Evolutionary conservation across 2,329 filamentous ascomycete genomes (phyloP), one percentile per base, ranked within the genome.

Genomic region (Ophiostoma australiae): DNA sequence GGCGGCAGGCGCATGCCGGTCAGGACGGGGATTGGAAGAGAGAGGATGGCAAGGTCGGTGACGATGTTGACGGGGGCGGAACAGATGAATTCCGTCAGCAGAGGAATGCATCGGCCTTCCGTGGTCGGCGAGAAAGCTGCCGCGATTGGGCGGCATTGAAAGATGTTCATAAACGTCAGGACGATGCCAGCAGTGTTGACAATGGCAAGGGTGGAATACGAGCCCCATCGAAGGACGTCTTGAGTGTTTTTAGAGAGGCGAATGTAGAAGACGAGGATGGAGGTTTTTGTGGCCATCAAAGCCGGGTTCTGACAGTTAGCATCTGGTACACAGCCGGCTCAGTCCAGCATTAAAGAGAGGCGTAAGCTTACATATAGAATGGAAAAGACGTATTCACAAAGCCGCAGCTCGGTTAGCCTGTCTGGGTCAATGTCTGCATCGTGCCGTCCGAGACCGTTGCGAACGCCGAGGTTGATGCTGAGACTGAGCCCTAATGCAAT

Each of bases 11-110:
- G 89, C 91, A 97, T 95, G 70, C 89, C 86, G 0, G 93, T 96
- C 27, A 97, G 82, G 11, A 97, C 91, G 0, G 94, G 94, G 76
- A 97, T 92, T 0, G 94, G 94, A 13, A 97, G 82, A 63, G 95
- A 90, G 39, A 98, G 83, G 69, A 97, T 93, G 63, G 92, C 91
- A 70, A 97, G 83, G 77, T 97, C 94, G 27, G 93, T 97, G 73
- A 96, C 90, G 75, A 97, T 92, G 80, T 97, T 97, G 77, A 97
- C 87, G 0, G 94, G 94, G 0, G 94, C 91, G 5, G 93, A 94
- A 77, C 87, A 89, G 69, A 89, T 87, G 76, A 89, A 89, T 73
- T 88, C 86, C 75, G 86, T 88, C 39, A 88, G 80, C 4, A 89
- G 79, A 0, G 87, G 85, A 69, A 89, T 84, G 74, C 87, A 89